Conservation (phyloP, 2,329 filamentous ascomycete species). For the Aspergillus sp. region DNA sequence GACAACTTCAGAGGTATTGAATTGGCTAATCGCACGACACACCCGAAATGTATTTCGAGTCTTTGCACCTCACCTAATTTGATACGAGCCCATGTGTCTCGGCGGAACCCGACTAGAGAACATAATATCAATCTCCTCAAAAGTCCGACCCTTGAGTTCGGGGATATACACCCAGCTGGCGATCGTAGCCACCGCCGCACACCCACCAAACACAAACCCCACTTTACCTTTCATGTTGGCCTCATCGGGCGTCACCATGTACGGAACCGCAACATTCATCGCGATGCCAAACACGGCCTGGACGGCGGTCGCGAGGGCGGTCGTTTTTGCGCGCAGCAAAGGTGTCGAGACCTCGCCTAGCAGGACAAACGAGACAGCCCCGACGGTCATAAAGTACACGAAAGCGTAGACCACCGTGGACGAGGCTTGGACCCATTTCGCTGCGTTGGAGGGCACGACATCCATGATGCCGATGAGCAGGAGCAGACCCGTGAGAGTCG, state of each 20-base stretch:
- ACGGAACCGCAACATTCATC: constrained; percentile 40
- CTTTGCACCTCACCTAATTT: no score
- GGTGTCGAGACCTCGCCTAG: constrained; percentile 40
- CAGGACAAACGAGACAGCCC: constrained; percentile 44
- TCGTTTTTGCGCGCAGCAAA: constrained; percentile 46
- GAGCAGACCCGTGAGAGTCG: constrained; percentile 27
- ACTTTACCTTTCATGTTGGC: constrained; percentile 28
- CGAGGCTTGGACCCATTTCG: constrained; percentile 33
- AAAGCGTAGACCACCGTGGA: constrained; percentile 36
- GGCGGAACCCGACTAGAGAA: background rate
- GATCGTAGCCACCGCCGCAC: constrained; percentile 11
- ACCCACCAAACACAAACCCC: constrained; percentile 27
- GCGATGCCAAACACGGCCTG: constrained; percentile 40
- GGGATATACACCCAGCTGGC: constrained; percentile 17
- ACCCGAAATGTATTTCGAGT: no score
- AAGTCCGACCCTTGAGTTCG: constrained; percentile 23
- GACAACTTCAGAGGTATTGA: no score
- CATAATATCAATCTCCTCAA: constrained; percentile 12
- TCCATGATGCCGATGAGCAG: constrained; percentile 43
- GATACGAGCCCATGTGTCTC: no score
- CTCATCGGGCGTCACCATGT: constrained; percentile 39
- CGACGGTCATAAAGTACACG: constrained; percentile 38
- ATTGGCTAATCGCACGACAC: no score
- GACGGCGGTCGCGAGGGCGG: constrained; percentile 37
- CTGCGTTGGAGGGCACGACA: constrained; percentile 31